Conservation (phyloP, 306 rosid species). For the Herpetospermum pedunculosum region DNA sequence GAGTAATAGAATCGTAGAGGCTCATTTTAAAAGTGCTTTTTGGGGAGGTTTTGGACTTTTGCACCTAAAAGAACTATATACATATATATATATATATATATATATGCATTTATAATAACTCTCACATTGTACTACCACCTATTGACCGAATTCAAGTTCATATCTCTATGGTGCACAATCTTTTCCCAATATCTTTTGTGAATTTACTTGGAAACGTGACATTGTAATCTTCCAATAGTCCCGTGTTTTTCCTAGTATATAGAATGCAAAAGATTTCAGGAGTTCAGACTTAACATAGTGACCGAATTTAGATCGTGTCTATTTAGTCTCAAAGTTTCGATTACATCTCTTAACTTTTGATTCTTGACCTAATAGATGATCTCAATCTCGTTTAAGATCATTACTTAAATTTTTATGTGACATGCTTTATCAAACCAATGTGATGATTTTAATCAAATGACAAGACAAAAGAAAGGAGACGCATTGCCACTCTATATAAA, state of each 20-base stretch:
- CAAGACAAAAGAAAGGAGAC: not conserved
- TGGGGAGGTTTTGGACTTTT: not conserved
- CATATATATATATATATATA: not conserved
- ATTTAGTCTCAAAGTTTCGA: not conserved
- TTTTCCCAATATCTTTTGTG: no score
- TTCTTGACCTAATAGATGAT: not conserved
- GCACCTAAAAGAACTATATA: not conserved
- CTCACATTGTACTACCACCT: not conserved
- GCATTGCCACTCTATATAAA: accelerated
- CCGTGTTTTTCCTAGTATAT: not conserved
- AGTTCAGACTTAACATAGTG: not conserved
- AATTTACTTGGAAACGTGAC: not conserved
- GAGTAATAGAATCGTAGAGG: not conserved
- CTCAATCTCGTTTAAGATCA: no score
- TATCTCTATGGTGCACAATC: not conserved
- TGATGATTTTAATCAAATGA: not conserved
- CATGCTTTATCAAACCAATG: not conserved
- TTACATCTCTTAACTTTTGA: not conserved
- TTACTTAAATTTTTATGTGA: not conserved
- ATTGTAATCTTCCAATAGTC: no score
- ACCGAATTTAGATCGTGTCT: not conserved
- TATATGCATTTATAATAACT: not conserved
- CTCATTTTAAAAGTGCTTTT: not conserved
- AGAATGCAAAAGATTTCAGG: not conserved
- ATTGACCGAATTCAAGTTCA: not conserved